Base-by-base conservation (phyloP, 2,329 filamentous ascomycete species). In the Colletotrichum nymphaeae region DNA sequence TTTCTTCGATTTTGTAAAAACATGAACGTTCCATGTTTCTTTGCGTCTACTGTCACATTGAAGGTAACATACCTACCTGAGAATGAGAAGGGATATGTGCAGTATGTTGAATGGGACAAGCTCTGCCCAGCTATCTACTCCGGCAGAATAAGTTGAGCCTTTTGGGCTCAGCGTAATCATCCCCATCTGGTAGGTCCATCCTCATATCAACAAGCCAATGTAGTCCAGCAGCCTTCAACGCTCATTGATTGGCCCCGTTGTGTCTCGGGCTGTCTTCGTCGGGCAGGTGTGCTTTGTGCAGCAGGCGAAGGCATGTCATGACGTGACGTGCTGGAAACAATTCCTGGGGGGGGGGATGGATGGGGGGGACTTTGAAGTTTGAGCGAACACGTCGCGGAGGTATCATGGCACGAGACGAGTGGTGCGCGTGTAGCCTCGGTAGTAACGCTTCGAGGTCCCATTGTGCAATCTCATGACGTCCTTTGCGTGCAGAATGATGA, bases 221-320 rank as follows among this genome's bases (percentile, higher is more conserved):
- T 19, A 52, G 14, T 24, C 24, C 28, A 14, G 24, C 35, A 37
- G 37, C 16, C 28, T 6, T 35, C 58, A 32, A 2, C 11, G 16
- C 3, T 16, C 65, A 59, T 68, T 58, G 57, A 52, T 32, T 32
- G 30, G 30, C 30, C 22, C 28, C 32, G 26, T 60, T 35, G 30
- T 35, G 24, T 28, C 37, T 74, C 68, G 69, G 73, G 70, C 73
- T 55, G 35, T 35, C 55, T 26, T 24, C 26, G 60, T 73, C 70
- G 65, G 73, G 73, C 70, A 74, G 63, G 59, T 49, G 42, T 73
- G 70, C 70, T 73, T 74, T 74, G 63, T 37, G 69, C 58, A 49
- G 42, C 14, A n/a, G 42, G 42, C 42, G 19, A 49, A 49, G 42
- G 22, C 9, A 26, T 46, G 65, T 53, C 60, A 12, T 46, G 37